Evolutionary conservation across 2,329 filamentous ascomycete species (phyloP).

Genomic region (Rhexocercosporidium sp.): DNA sequence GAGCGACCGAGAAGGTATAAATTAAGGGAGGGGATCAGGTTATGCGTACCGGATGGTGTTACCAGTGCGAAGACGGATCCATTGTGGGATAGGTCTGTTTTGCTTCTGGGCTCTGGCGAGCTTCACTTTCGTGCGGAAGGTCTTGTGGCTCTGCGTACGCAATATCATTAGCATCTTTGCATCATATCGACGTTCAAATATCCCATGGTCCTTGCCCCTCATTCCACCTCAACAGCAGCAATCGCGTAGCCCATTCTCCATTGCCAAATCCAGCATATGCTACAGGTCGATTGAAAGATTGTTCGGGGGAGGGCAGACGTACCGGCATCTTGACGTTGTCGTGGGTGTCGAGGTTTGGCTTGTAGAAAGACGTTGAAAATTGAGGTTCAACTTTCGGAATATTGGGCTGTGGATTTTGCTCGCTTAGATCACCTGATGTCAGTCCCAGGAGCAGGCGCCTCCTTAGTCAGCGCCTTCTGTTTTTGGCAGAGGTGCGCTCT

Average conservation of each 20-base stretch:
- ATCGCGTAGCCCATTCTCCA: conserved; percentile 2
- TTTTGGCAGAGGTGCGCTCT: neutral
- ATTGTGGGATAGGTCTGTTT: conserved; percentile 99
- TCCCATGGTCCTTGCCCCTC: conserved; percentile 13
- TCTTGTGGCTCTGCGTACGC: conserved; percentile 87
- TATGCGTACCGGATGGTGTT: conserved; percentile 93
- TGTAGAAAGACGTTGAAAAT: conserved; percentile 5
- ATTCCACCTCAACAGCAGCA: neutral
- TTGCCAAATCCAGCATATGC: neutral
- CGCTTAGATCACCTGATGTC: conserved; percentile 3
- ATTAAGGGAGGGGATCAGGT: conserved; percentile 7
- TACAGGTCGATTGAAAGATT: neutral
- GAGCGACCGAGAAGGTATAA: neutral
- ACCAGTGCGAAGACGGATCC: conserved; percentile 97
- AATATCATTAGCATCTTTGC: conserved; percentile 26
- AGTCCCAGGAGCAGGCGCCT: neutral
- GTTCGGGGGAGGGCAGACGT: conserved; percentile 38
- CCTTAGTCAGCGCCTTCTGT: conserved; percentile 6
- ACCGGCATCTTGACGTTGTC: conserved; percentile 61
- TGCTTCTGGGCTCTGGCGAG: conserved; percentile 99
- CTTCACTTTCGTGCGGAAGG: conserved; percentile 99
- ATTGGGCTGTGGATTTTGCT: conserved; percentile 9
- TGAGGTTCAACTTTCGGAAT: conserved; percentile 5
- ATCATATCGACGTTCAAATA: too few relatives aligned
- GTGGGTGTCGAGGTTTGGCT: conserved; percentile 37